Base-by-base conservation (phyloP, 169 alveolate species). In the Plasmodium ovale region DNA sequence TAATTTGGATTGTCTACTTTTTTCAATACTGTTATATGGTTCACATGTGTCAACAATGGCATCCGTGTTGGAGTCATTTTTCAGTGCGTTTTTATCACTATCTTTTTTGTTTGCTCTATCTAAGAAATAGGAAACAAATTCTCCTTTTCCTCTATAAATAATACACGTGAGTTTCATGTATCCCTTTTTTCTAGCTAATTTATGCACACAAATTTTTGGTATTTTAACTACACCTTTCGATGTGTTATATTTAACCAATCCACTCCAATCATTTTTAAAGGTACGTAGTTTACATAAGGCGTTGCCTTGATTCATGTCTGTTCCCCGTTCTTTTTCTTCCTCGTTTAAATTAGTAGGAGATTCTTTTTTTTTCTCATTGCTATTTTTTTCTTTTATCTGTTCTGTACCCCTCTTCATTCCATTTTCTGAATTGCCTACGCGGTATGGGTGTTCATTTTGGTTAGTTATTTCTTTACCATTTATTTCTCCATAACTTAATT, bases 71-170 rank as follows among this genome's bases (percentile, higher is more conserved):
- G 12, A 23, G 33, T 74, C 88, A 42, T 74, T 58, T 74, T 74
- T 49, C 51, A 74, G 14, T 3, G 14, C 14, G 29, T 58, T 74
- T 42, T 39, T 74, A 67, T 42, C 12, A 74, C 60, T 74, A 21
- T 25, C 27, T 42, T 74, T 74, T 59, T 74, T 74, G 51, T 59
- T 74, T 42, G 56, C 23, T 31, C 73, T 44, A 59, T 74, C 67
- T 39, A 74, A 49, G 67, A 74, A 74, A 60, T 74, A 74, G 29
- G 88, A 74, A 16, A 74, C 88, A 21, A 74, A 74, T 59, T 74
- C 88, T 44, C 88, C 88, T 21, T 74, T 74, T 59, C 88, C 88
- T 60, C 88, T 74, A 51, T 74, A 74, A 59, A 74, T 74, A 19
- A 74, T 59, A 23, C 88, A 74, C 2, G 88, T 74, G 49, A 74